A percentile compares a stretch with the other conserved stretches of the same genome.
Evolutionary conservation across 306 rosid species (phyloP).

Genomic region (Trifolium dubium): DNA sequence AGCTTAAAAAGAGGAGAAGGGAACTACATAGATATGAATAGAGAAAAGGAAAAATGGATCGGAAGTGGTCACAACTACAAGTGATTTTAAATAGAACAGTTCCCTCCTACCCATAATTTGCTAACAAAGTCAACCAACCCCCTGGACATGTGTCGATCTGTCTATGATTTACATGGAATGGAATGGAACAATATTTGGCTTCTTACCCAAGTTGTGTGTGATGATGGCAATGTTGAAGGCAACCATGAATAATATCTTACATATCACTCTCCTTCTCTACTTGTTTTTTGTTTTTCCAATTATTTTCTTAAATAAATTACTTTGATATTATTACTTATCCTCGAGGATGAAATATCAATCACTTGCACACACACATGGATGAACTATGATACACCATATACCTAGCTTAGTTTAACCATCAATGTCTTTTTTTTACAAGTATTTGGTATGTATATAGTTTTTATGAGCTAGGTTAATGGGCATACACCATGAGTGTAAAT

Average conservation of each 20-base stretch:
- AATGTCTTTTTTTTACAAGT: too few relatives aligned
- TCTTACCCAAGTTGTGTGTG: neutral
- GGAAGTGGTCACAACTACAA: neutral
- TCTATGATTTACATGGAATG: slow-evolving; percentile 18
- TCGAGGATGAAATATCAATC: too few relatives aligned
- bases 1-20: neutral
- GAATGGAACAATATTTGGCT: slow-evolving; percentile 17
- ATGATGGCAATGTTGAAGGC: neutral
- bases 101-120: neutral
- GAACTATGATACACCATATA: too few relatives aligned
- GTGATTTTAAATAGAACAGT: slow-evolving; percentile 10
- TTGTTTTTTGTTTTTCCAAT: too few relatives aligned
- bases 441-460: too few relatives aligned
- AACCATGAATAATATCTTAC: neutral
- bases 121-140: neutral
- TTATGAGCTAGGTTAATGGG: too few relatives aligned
- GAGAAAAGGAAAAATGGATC: neutral
- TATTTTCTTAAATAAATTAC: too few relatives aligned
- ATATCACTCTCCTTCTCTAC: neutral
- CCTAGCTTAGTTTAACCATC: too few relatives aligned
- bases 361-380: too few relatives aligned
- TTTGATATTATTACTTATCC: neutral
- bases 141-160: neutral
- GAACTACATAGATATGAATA: too few relatives aligned
- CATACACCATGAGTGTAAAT: too few relatives aligned